These are phyloP conservation scores for Allomyces macrogynus DNA, from an alignment of 192 early-diverging fungal species.

Conservation along the genomic window DNA sequence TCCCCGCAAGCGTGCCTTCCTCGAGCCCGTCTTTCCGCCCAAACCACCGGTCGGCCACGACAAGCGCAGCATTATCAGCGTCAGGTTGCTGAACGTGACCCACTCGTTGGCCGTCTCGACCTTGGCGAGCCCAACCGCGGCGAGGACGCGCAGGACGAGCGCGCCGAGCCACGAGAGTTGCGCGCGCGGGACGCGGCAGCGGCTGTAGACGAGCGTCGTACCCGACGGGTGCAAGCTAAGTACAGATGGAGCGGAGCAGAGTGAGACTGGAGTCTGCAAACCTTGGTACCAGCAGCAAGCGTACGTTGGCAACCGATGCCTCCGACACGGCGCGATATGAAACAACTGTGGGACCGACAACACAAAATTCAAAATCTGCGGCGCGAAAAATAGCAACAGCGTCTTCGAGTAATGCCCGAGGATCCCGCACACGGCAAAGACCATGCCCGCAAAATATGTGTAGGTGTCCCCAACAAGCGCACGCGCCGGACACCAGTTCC, in stretches of 20 bases:
- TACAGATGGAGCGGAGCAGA: slow-evolving; percentile 2
- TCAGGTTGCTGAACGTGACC: slow-evolving; percentile 67
- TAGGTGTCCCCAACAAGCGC: slow-evolving; percentile 95
- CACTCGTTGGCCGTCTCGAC: neutral
- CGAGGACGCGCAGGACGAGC: slow-evolving; percentile 4
- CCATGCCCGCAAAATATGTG: slow-evolving; percentile 98
- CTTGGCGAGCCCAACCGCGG: slow-evolving; percentile 12
- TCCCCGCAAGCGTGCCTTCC: neutral
- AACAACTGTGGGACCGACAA: slow-evolving; percentile 91
- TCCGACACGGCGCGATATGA: slow-evolving; percentile 77
- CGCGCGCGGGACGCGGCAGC: slow-evolving; percentile 1
- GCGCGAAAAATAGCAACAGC: slow-evolving; percentile 75
- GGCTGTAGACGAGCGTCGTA: slow-evolving; percentile 4
- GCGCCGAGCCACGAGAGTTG: neutral
- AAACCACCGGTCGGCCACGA: slow-evolving; percentile 59
- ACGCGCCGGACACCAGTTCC: slow-evolving; percentile 83
- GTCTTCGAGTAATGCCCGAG: slow-evolving; percentile 87
- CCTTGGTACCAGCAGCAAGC: slow-evolving; percentile 6
- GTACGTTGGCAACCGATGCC: slow-evolving; percentile 77
- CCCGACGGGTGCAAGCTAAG: slow-evolving; percentile 4
- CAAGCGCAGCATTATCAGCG: slow-evolving; percentile 80
- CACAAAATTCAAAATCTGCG: slow-evolving; percentile 94
- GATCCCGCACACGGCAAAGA: slow-evolving; percentile 92
- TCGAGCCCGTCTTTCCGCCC: slow-evolving; percentile 20
- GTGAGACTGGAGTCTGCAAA: slow-evolving; percentile 9